Conservation (phyloP, 495 filamentous ascomycete species). For the Xylaria cubensis region DNA sequence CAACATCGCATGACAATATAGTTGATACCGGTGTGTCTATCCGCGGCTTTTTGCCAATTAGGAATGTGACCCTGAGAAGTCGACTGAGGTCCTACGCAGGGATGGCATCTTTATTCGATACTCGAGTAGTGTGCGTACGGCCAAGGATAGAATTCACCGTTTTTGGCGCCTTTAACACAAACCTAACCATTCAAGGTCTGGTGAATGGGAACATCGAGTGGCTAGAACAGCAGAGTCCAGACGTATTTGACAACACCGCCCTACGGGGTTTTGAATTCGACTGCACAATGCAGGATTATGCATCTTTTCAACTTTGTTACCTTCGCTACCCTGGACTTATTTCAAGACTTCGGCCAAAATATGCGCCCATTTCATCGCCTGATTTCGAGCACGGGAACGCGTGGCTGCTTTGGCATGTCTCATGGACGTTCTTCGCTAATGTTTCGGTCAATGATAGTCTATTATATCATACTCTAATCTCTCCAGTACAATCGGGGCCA, state of each 20-base stretch:
- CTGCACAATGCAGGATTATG: too few relatives aligned
- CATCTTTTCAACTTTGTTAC: too few relatives aligned
- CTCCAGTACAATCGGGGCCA: neutral
- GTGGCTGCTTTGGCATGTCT: neutral
- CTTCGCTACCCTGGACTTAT: too few relatives aligned
- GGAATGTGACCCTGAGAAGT: neutral
- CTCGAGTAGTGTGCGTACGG: neutral
- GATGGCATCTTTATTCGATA: neutral
- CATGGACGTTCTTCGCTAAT: neutral
- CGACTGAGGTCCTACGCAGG: neutral
- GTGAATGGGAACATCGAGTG: too few relatives aligned
- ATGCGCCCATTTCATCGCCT: too few relatives aligned
- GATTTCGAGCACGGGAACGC: too few relatives aligned
- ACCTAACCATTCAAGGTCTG: too few relatives aligned
- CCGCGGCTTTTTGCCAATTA: neutral
- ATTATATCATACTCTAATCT: neutral
- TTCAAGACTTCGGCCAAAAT: too few relatives aligned
- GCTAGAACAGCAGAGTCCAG: too few relatives aligned
- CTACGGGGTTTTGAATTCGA: too few relatives aligned
- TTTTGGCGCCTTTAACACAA: neutral
- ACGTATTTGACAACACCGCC: too few relatives aligned
- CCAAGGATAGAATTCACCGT: neutral
- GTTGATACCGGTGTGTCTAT: neutral
- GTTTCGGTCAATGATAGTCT: too few relatives aligned
- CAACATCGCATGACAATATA: neutral